phyloP scores from a whole-genome alignment of 352 stramenopile genomes.

The Aphanomyces stellatus region DNA sequence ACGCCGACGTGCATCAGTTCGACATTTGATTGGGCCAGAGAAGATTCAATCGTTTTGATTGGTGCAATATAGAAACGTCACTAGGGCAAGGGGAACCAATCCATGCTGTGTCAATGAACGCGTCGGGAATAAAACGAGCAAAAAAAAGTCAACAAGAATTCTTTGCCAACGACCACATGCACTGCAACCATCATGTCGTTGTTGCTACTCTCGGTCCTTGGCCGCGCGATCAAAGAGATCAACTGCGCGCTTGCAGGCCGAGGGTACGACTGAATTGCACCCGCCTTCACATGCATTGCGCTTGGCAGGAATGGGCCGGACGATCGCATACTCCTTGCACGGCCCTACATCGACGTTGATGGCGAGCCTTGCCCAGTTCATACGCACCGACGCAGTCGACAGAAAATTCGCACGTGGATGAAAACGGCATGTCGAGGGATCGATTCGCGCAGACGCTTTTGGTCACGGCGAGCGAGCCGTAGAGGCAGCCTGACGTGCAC shows the following conservation, averaged over 20 bases:
- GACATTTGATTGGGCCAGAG: not conserved
- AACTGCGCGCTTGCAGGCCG: not conserved
- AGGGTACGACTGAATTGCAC: conserved; percentile 1
- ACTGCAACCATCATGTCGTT: too few relatives aligned
- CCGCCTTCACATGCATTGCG: conserved; percentile 1
- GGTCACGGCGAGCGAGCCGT: not conserved
- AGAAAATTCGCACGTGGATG: not conserved
- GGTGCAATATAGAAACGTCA: too few relatives aligned
- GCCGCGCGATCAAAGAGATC: not conserved
- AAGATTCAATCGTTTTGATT: not conserved
- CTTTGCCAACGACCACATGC: too few relatives aligned
- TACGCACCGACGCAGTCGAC: not conserved
- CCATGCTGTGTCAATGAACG: too few relatives aligned
- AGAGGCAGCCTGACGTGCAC: not conserved
- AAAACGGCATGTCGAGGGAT: not conserved
- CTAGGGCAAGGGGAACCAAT: not conserved
- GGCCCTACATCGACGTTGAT: too few relatives aligned
- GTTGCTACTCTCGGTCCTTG: too few relatives aligned
- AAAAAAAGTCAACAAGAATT: too few relatives aligned
- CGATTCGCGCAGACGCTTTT: not conserved
- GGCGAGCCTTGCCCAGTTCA: too few relatives aligned
- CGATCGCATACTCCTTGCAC: not conserved
- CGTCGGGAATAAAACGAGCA: too few relatives aligned
- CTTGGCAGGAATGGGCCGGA: not conserved
- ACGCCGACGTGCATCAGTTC: too few relatives aligned